Evolutionary conservation across 2,329 filamentous ascomycete genomes (phyloP).

Genomic region (Aspergillus aculeatinus): DNA sequence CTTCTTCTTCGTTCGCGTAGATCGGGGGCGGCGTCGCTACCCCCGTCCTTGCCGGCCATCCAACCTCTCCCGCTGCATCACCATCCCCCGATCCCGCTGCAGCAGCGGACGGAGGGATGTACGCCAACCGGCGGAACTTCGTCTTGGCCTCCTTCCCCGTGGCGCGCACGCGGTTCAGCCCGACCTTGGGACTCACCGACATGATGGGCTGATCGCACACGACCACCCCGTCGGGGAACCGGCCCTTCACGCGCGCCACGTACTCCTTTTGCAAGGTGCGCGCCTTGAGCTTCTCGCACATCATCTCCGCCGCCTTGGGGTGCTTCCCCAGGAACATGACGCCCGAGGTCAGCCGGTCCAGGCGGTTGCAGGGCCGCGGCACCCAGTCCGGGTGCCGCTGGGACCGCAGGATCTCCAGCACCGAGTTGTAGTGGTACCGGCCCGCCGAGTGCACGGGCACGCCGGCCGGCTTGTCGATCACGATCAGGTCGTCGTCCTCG

Average conservation of each 20-base stretch:
- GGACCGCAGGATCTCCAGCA: slow-evolving; percentile 88
- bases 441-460: slow-evolving; percentile 94
- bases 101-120: slow-evolving; percentile 63
- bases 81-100: too few species aligned
- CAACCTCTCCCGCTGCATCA: slow-evolving; percentile 16
- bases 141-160: slow-evolving; percentile 88
- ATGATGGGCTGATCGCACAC: slow-evolving; percentile 93
- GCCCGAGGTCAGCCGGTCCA: slow-evolving; percentile 89
- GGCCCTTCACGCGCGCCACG: slow-evolving; percentile 82
- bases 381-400: slow-evolving; percentile 62
- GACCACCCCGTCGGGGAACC: slow-evolving; percentile 87
- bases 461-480: slow-evolving; percentile 94
- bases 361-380: slow-evolving; percentile 78
- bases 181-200: slow-evolving; percentile 90
- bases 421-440: slow-evolving; percentile 91
- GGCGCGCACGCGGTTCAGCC: slow-evolving; percentile 88
- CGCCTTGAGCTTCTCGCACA: slow-evolving; percentile 73
- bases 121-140: slow-evolving; percentile 88
- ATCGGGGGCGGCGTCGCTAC: slow-evolving; percentile 34
- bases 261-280: slow-evolving; percentile 94
- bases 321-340: slow-evolving; percentile 98
- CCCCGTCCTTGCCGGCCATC: slow-evolving; percentile 23
- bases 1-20: slow-evolving; percentile 53
- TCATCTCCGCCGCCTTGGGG: slow-evolving; percentile 70
- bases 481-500: slow-evolving; percentile 89